Conservation (phyloP, 2,329 filamentous ascomycete genomes). For the Coniella vitis region DNA sequence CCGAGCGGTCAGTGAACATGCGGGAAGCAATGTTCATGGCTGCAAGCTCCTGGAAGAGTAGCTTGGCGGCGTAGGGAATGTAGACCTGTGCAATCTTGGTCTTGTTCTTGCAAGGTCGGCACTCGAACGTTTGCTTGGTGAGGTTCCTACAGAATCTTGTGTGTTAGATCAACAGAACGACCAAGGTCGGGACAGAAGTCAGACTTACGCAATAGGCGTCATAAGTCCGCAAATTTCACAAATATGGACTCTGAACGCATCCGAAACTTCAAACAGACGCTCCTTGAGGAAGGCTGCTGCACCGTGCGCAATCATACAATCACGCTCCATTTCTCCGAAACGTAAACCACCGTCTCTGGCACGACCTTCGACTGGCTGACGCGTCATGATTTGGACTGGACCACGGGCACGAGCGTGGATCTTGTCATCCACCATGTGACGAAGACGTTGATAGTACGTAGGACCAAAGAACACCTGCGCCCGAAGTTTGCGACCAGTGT, state of each 20-base stretch:
- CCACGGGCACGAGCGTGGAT: slow-evolving; percentile 98
- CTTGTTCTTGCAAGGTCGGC: slow-evolving; percentile 97
- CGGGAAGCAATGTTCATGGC: slow-evolving; percentile 97
- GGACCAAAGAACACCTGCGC: slow-evolving; percentile 95
- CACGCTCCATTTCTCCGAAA: slow-evolving; percentile 99
- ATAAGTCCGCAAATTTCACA: slow-evolving; percentile 98
- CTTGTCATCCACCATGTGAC: slow-evolving; percentile 99
- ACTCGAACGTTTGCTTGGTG: slow-evolving; percentile 93
- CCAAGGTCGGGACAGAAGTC: neutral
- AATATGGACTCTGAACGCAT: slow-evolving; percentile 95
- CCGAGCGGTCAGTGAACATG: slow-evolving; percentile 87
- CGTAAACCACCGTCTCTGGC: slow-evolving; percentile 94
- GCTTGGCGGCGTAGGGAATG: slow-evolving; percentile 94
- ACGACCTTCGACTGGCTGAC: slow-evolving; percentile 97
- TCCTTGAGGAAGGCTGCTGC: slow-evolving; percentile 96
- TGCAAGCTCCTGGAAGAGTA: slow-evolving; percentile 95
- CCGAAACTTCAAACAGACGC: slow-evolving; percentile 91
- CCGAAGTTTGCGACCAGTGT: slow-evolving; percentile 88
- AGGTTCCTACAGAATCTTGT: slow-evolving; percentile 57
- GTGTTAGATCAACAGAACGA: slow-evolving; percentile 26
- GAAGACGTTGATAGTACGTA: slow-evolving; percentile 96
- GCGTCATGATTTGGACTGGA: slow-evolving; percentile 92
- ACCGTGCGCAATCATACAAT: slow-evolving; percentile 99
- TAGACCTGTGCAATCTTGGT: slow-evolving; percentile 97
- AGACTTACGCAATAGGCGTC: slow-evolving; percentile 94